These are phyloP conservation scores for Fusarium secorum DNA, from an alignment of 2,329 filamentous ascomycete genomes.

Conservation along the genomic window DNA sequence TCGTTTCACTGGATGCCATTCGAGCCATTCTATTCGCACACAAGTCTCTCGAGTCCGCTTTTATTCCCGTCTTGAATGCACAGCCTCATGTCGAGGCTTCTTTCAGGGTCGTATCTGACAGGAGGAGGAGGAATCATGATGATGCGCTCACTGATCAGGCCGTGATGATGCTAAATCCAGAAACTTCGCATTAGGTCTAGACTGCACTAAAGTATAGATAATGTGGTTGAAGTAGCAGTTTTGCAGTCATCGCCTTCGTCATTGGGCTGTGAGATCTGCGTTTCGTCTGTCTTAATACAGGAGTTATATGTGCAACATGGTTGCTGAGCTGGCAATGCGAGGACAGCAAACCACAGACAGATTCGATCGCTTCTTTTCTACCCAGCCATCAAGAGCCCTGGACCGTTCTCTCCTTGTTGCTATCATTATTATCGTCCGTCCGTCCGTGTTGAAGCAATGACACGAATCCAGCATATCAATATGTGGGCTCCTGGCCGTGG, in stretches of 20 bases:
- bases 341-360: slow-evolving; percentile 3
- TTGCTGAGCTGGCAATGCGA: slow-evolving; percentile 34
- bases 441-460: slow-evolving; percentile 17
- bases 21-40: not conserved
- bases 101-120: slow-evolving; percentile 7
- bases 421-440: not conserved
- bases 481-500: slow-evolving; percentile 17
- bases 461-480: slow-evolving; percentile 8
- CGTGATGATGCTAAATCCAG: slow-evolving; percentile 2
- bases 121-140: not conserved
- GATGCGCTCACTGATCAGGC: slow-evolving; percentile 15
- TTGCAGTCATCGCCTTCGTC: slow-evolving; percentile 7
- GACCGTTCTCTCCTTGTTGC: not conserved
- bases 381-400: not conserved
- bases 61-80: slow-evolving; percentile 17
- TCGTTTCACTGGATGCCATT: slow-evolving; percentile 11
- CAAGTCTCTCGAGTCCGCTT: slow-evolving; percentile 3
- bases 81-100: slow-evolving; percentile 21
- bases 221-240: not conserved
- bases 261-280: slow-evolving; percentile 12
- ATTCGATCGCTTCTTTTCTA: not conserved
- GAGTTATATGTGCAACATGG: slow-evolving; percentile 28
- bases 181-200: not conserved
- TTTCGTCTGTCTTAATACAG: slow-evolving; percentile 21
- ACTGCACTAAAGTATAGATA: not conserved